Evolutionary conservation across 495 filamentous ascomycete genomes (phyloP), one percentile per base, ranked within the genome.

Genomic region (Saxophila tyrrhenica): DNA sequence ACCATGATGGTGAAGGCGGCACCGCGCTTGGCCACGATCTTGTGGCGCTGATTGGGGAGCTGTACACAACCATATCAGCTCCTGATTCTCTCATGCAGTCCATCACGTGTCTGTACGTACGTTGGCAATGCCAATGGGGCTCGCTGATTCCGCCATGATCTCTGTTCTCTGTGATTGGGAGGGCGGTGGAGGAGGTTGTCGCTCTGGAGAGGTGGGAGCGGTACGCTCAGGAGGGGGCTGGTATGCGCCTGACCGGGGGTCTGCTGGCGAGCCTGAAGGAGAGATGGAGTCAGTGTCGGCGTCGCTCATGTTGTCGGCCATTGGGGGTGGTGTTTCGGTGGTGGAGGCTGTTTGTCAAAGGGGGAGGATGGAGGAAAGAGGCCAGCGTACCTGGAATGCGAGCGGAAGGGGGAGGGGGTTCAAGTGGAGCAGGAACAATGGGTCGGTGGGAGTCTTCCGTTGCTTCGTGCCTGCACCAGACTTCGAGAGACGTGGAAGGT

Each of bases 1-100:
- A 95, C 92, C 92, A 98, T 98, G 66, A 98, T 95, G 52, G 92
- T 98, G 73, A 98, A 98, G 59, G 90, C 89, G 63, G 92, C 92
- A 70, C 92, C 92, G 75, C 94, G 82, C 80, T 98, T 98, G 54
- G 92, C 92, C 65, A 98, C 94, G 68, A 98, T 98, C 81, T 98
- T 98, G 80, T 98, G 92, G 68, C 92, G 84, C 62, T 57, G 47
- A 57, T 57, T 62, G 53, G 56, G 57, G 48, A 56, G 52, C 57
- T 57, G 50, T 25, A 24, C 19, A 38, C 19, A 11, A 20, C 44
- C 2, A 19, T 39, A 10, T 47, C 39, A 16, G 16, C 9, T 52
- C 11, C 17, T 3, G 16, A 21, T 44, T n/a, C 41, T 8, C 29
- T 9, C 41, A 9, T 39, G 42, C 19, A 17, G 20, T 45, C 19